Percentiles rank a stretch among this genome's conserved stretches.
phyloP scores from a whole-genome alignment of 148 eudicot genomes.

The Arctostaphylos glauca region DNA sequence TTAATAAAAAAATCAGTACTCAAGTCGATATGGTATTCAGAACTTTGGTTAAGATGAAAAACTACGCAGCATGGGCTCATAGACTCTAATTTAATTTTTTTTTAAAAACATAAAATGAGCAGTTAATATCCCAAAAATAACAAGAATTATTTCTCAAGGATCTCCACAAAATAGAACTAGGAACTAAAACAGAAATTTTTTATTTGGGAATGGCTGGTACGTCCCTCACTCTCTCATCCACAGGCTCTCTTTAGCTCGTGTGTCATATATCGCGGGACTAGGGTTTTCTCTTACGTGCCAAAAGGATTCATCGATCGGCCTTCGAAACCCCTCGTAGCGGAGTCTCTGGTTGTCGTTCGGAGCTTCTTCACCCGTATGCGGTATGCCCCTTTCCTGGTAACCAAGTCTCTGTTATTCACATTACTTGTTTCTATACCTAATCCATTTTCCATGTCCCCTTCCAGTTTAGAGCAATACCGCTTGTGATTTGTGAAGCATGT shows the following conservation, averaged over 20 bases:
- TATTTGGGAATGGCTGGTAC: too few species aligned
- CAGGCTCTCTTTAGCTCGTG: background rate
- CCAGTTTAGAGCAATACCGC: background rate
- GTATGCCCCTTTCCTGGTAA: background rate
- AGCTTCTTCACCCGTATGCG: background rate
- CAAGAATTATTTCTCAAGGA: too few species aligned
- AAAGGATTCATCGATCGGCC: background rate
- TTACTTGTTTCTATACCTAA: too few species aligned
- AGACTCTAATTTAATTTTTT: too few species aligned
- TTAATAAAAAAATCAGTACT: too few species aligned
- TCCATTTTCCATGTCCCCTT: background rate
- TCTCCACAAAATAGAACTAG: too few species aligned
- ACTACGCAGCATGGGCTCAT: too few species aligned
- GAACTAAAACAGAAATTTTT: too few species aligned
- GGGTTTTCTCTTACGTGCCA: background rate
- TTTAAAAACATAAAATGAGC: too few species aligned
- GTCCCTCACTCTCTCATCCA: background rate
- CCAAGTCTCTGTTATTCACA: background rate
- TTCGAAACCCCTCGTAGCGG: background rate
- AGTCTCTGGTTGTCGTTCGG: background rate
- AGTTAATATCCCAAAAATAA: too few species aligned
- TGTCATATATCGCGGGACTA: background rate
- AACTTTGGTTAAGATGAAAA: too few species aligned
- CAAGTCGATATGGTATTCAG: too few species aligned
- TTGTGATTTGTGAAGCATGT: background rate